phyloP scores from a whole-genome alignment of 1,139 yeast species.

The Nakaseomyces glabratus region DNA sequence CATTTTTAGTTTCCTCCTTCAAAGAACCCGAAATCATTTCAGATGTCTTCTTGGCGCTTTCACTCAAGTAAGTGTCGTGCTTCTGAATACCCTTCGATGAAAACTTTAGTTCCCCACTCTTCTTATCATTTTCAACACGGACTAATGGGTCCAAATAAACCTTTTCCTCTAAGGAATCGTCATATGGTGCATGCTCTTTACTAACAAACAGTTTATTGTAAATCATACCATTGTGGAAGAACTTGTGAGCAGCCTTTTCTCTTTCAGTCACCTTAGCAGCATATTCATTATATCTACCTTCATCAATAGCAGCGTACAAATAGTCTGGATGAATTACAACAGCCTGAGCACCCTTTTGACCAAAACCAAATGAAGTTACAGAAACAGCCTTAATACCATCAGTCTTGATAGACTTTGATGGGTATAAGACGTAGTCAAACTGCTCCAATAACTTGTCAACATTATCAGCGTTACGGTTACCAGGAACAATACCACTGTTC shows the following conservation, averaged over 20 bases:
- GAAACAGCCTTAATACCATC: constrained; percentile 97
- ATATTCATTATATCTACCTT: constrained; percentile 60
- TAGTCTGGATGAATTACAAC: constrained; percentile 88
- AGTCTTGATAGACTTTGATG: constrained; percentile 87
- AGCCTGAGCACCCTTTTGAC: constrained; percentile 99
- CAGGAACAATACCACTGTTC: constrained; percentile 92
- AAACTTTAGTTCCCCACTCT: constrained; percentile 45
- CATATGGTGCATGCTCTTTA: constrained; percentile 88
- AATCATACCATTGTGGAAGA: constrained; percentile 92
- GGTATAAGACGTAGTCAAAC: constrained; percentile 83
- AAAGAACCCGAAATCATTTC: constrained; percentile 35
- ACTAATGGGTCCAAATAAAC: constrained; percentile 96
- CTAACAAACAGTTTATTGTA: constrained; percentile 87
- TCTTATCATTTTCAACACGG: constrained; percentile 52
- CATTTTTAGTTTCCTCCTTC: constrained; percentile 47
- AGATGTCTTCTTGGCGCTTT: constrained; percentile 20
- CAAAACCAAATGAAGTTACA: constrained; percentile 95
- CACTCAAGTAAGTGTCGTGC: constrained; percentile 21
- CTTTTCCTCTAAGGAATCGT: constrained; percentile 73
- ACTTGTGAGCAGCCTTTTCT: constrained; percentile 86
- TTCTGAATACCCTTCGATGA: constrained; percentile 32
- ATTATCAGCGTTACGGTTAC: constrained; percentile 97
- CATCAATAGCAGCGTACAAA: constrained; percentile 74
- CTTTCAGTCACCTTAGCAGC: constrained; percentile 64
- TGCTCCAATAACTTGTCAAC: constrained; percentile 75